These are phyloP conservation scores for Scedosporium apiospermum DNA, from an alignment of 2,329 filamentous ascomycete genomes.

Conservation along the genomic window DNA sequence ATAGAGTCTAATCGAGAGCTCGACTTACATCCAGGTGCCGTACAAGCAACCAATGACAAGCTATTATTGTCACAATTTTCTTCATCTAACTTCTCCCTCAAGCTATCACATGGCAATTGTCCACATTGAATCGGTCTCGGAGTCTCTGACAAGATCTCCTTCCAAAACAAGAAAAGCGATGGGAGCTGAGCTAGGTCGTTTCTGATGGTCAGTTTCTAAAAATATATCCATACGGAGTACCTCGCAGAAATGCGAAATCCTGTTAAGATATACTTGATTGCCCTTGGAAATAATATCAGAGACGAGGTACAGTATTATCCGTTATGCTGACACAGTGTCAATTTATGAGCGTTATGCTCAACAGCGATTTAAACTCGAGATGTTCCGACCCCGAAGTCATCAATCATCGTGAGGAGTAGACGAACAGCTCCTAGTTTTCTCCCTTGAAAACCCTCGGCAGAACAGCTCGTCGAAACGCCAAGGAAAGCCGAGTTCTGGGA, in stretches of 20 bases:
- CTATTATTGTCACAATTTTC: no score
- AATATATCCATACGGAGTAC: neutral
- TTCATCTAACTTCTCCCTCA: no score
- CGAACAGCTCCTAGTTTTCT: slow-evolving; percentile 5
- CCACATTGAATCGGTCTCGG: no score
- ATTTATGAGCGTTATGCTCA: slow-evolving; percentile 20
- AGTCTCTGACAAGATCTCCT: no score
- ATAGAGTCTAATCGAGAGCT: no score
- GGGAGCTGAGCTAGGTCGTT: neutral
- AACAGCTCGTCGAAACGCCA: no score
- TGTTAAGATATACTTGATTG: neutral
- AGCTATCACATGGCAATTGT: no score
- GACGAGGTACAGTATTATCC: slow-evolving; percentile 14
- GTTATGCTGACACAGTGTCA: slow-evolving; percentile 19
- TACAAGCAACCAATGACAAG: no score
- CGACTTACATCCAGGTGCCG: no score
- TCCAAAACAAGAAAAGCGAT: neutral
- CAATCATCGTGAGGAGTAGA: slow-evolving; percentile 8
- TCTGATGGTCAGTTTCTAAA: neutral
- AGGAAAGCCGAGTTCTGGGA: no score
- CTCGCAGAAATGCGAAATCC: neutral
- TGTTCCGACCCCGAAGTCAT: neutral
- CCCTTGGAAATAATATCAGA: neutral
- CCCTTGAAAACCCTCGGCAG: no score
- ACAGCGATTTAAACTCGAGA: slow-evolving; percentile 11